Evolutionary conservation across 371 early-diverging fungal genomes (phyloP), one percentile per base, ranked within the genome.

Genomic region (Mucor circinelloides): DNA sequence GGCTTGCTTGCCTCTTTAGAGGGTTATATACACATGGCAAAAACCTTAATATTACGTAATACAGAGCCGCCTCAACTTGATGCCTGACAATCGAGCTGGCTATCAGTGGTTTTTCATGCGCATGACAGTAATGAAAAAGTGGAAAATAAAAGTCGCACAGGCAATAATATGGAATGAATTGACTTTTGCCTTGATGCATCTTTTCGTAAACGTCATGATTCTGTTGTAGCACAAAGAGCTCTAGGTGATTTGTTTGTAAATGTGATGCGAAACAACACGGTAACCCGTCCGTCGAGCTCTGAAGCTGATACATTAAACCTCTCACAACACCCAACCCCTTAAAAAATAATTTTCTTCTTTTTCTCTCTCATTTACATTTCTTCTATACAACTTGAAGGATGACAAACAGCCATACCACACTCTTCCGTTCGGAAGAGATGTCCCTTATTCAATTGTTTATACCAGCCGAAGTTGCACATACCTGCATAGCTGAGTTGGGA

Each of bases 391-490:
- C 38, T 30, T 57, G 40, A 61, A 48, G 28, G 31, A 68, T 50
- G 50, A 50, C 50, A 50, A 40, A 44, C 84, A 79, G 87, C 66
- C 85, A 58, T 77, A 79, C 85, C 56, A 87, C 82, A 40, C 87
- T 98, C 84, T 96, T 97, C 87, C 91, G 97, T 63, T 95, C 96
- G 80, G 98, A 97, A 85, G 92, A 93, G 83, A 98, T 98, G 98
- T 93, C 97, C 58, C 90, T 96, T 74, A 88, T 96, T 67, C 96
- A 96, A 86, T 87, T 98, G 70, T 98, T 97, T 82, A 95, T 99
- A 69, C 98, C 99, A 27, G 83, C 91, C 63, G 99, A 99, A 83
- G 93, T 95, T 50, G 95, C 96, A 25, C 95, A 94, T 72, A 92
- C 90, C 44, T 94, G 96, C 52, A 94, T 97, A 48, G 85, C 97